Conservation (phyloP, 2,329 filamentous ascomycete genomes). For the Aureobasidium sp. region DNA sequence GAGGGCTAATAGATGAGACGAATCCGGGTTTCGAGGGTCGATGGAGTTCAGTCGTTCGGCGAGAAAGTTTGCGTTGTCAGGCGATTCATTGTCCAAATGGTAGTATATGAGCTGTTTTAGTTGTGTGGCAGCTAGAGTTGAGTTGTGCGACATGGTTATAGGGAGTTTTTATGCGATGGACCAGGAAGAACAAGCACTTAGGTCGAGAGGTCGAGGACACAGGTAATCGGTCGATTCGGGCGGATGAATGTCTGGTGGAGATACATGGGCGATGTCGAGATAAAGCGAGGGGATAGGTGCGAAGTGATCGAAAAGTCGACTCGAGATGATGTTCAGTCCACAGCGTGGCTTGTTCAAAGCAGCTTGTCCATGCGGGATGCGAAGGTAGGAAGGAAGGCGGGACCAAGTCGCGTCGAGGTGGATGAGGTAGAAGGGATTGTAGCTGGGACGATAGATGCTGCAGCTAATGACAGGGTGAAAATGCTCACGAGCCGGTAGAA, state of each 20-base stretch:
- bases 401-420: background rate
- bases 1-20: conserved; percentile 73
- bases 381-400: background rate
- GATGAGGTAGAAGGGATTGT: background rate
- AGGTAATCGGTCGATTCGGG: background rate
- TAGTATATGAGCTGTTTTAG: conserved; percentile 62
- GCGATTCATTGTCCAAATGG: conserved; percentile 80
- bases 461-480: background rate
- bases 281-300: background rate
- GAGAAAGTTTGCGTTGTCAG: conserved; percentile 89
- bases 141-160: conserved; percentile 46
- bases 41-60: conserved; percentile 79
- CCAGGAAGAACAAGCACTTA: background rate
- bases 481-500: background rate
- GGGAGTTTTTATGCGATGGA: background rate
- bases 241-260: conserved; percentile 7
- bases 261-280: background rate
- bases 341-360: background rate
- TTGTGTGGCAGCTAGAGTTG: conserved; percentile 51
- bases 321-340: background rate
- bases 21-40: conserved; percentile 73
- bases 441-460: background rate
- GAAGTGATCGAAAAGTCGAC: background rate
- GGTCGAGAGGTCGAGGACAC: background rate
- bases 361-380: conserved; percentile 11